Percentiles rank a stretch among this genome's conserved stretches.
Evolutionary conservation across 345 rosid genomes (phyloP).

Genomic region (Leavenworthia alabamica): DNA sequence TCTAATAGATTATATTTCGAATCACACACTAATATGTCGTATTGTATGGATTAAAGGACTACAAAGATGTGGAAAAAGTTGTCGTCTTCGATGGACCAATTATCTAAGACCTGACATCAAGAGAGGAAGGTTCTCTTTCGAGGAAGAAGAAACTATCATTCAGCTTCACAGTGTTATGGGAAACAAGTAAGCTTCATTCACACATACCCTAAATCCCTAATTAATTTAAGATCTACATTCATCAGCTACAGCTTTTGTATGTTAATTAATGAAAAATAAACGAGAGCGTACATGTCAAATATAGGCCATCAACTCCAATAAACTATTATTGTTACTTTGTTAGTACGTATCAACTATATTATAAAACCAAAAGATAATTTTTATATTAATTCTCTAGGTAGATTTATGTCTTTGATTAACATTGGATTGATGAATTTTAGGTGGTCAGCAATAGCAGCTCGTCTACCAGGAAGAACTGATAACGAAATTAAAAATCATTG

Average conservation of each 20-base stretch:
- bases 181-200: constrained; percentile 54
- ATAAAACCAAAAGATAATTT: neutral
- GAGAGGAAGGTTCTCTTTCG: constrained; percentile 90
- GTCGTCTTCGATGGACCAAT: constrained; percentile 97
- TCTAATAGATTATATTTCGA: neutral
- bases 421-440: constrained; percentile 29
- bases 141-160: constrained; percentile 92
- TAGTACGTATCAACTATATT: constrained; percentile 8
- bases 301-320: constrained; percentile 32
- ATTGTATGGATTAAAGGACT: constrained; percentile 46
- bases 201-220: neutral
- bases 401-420: neutral
- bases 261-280: neutral
- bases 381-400: neutral
- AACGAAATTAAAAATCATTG: constrained; percentile 93
- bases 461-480: constrained; percentile 96
- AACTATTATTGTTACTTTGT: neutral
- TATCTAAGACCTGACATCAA: constrained; percentile 89
- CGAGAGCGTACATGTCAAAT: constrained; percentile 11
- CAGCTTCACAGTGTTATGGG: constrained; percentile 80
- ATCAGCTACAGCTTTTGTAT: constrained; percentile 6
- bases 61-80: constrained; percentile 94
- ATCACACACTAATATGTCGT: neutral
- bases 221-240: neutral
- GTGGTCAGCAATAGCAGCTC: constrained; percentile 98